phyloP scores from a whole-genome alignment of 1,139 yeast species.

The Protomyces inouyei region DNA sequence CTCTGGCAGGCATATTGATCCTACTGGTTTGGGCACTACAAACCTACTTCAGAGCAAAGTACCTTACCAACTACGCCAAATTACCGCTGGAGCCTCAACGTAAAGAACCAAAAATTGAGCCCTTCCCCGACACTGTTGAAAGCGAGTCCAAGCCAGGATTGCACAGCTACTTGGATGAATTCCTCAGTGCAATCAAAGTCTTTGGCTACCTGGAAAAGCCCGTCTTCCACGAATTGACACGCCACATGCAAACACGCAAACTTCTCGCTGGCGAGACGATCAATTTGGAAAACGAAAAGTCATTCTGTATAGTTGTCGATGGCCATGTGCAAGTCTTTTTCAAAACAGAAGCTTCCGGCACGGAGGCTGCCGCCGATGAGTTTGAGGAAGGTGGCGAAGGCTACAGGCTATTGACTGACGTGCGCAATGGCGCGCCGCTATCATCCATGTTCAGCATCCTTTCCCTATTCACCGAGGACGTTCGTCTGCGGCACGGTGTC shows the following conservation, averaged over 20 bases:
- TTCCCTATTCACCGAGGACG: slow-evolving; percentile 56
- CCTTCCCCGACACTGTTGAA: slow-evolving; percentile 42
- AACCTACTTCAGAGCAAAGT: slow-evolving; percentile 48
- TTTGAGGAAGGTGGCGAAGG: slow-evolving; percentile 48
- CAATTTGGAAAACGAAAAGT: slow-evolving; percentile 65
- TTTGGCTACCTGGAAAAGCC: slow-evolving; percentile 88
- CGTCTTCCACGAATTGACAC: slow-evolving; percentile 87
- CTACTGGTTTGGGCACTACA: slow-evolving; percentile 34
- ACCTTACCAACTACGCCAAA: slow-evolving; percentile 51
- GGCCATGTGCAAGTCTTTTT: slow-evolving; percentile 81
- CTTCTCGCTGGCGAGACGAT: slow-evolving; percentile 71
- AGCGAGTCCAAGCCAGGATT: slow-evolving; percentile 44
- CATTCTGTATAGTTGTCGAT: slow-evolving; percentile 91
- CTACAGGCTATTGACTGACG: slow-evolving; percentile 75
- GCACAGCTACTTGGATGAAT: slow-evolving; percentile 73
- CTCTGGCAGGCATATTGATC: slow-evolving; percentile 9
- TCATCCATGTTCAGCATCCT: slow-evolving; percentile 77
- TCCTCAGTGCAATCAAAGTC: slow-evolving; percentile 81
- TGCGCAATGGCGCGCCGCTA: slow-evolving; percentile 76
- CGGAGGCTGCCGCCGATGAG: slow-evolving; percentile 42
- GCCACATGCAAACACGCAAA: slow-evolving; percentile 85
- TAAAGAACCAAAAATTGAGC: slow-evolving; percentile 46
- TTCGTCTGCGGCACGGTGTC: slow-evolving; percentile 29
- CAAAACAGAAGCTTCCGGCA: slow-evolving; percentile 42
- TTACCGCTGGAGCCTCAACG: slow-evolving; percentile 49